Conservation (phyloP, 164 flowering plant genomes). For the Chimonanthus praecox region DNA sequence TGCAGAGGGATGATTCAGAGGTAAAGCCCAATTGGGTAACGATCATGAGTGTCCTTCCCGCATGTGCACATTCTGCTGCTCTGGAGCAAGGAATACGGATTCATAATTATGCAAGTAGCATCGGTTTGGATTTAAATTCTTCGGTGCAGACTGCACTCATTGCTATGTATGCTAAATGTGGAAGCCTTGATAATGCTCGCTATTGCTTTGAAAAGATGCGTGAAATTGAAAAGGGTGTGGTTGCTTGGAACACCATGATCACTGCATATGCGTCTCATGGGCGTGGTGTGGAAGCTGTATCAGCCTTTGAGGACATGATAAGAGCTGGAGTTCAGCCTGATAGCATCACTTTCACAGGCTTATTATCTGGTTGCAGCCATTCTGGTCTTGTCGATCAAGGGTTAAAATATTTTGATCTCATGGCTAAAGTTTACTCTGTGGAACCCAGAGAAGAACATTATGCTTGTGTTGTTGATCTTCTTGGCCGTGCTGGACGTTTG, state of each 20-base stretch:
- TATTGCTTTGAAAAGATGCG: conserved; percentile 23
- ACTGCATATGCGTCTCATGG: conserved; percentile 34
- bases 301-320: conserved; percentile 16
- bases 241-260: conserved; percentile 44
- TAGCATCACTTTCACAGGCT: conserved; percentile 29
- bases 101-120: conserved; percentile 23
- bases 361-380: conserved; percentile 44
- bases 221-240: conserved; percentile 19
- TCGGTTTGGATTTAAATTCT: conserved; percentile 26
- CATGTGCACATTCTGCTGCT: conserved; percentile 16
- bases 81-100: conserved; percentile 29
- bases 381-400: conserved; percentile 40
- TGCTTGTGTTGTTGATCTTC: conserved; percentile 41
- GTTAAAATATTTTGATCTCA: conserved; percentile 18
- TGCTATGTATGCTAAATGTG: conserved; percentile 33
- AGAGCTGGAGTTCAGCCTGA: conserved; percentile 21
- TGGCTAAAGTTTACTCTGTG: conserved; percentile 22
- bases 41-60: conserved; percentile 28
- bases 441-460: conserved; percentile 31
- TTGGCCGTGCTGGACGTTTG: conserved; percentile 38
- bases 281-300: conserved; percentile 24
- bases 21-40: conserved; percentile 28
- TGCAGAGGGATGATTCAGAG: conserved; percentile 20
- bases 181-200: conserved; percentile 17
- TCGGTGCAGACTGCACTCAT: conserved; percentile 30